These are phyloP conservation scores for Cajanus cajan DNA, from an alignment of 306 rosid species.

Conservation along the genomic window DNA sequence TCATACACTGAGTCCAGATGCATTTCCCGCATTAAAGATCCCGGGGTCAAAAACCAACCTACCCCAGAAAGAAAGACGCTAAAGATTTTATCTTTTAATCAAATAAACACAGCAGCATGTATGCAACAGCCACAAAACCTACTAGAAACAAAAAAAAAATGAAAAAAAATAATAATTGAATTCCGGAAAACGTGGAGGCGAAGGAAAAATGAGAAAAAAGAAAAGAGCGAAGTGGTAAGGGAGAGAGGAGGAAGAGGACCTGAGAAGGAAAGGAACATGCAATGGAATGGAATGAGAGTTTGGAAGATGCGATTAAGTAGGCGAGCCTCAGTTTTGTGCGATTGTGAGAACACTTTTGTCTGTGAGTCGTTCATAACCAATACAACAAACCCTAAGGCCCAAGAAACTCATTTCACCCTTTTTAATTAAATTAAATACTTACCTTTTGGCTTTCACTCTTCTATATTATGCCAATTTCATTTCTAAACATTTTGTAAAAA, in stretches of 20 bases:
- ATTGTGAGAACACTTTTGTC: not conserved
- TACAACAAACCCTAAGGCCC: slow-evolving; percentile 30
- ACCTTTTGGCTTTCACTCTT: no score
- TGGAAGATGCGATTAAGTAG: slow-evolving; percentile 21
- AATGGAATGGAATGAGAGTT: not conserved
- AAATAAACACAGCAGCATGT: not conserved
- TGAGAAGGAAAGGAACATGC: slow-evolving; percentile 38
- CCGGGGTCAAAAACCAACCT: not conserved
- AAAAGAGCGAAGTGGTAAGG: not conserved
- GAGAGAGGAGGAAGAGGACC: slow-evolving; percentile 6
- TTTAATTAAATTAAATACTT: no score
- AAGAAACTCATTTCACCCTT: not conserved
- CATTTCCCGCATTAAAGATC: slow-evolving; percentile 23
- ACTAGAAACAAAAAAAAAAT: not conserved
- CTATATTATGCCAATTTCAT: no score
- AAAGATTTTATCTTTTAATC: not conserved
- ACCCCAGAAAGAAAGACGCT: not conserved
- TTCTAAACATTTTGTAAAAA: no score
- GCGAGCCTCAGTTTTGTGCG: slow-evolving; percentile 18
- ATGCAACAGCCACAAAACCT: not conserved
- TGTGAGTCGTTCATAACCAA: slow-evolving; percentile 10
- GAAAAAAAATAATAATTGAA: not conserved
- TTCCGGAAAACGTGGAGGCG: not conserved
- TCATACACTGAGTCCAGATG: not conserved
- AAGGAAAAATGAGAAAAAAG: not conserved